Evolutionary conservation across 139 green algal species (phyloP), one percentile per base, ranked within the genome.

Genomic region (Chlamydomonas sp.): DNA sequence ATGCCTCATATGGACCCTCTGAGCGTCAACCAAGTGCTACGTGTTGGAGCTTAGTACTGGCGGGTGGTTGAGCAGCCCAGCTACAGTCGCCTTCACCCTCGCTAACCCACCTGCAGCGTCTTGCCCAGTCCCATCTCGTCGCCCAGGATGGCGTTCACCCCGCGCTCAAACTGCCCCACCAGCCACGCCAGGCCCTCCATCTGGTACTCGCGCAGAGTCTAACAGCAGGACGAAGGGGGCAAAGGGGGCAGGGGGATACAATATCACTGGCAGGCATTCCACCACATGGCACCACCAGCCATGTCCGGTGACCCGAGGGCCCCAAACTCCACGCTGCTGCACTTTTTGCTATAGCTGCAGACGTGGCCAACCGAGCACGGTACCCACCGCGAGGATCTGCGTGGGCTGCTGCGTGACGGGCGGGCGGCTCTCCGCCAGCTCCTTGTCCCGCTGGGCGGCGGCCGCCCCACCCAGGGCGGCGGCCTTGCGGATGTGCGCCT

Each of bases 91-190:
- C 31, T 49, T 49, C 31, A 49, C 31, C 31, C 31, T 49, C 58
- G 0, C 67, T 15, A 1, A 4, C 81, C 0, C 76, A 90, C 87
- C 89, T 95, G 94, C 89, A 97, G 90, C 73, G 93, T 96, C 85
- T 96, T 91, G 84, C 93, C 93, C 60, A 96, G 85, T 0, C 93
- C 92, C 93, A 99, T 99, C 91, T 99, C 97, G 88, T 99, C 97
- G 1, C 98, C 97, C 87, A 99, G 93, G 77, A 99, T 99, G 72
- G 92, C 90, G 90, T 99, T 99, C 69, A 93, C 89, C 77, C 96
- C 93, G 3, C 94, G 85, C 59, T 86, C 72, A 91, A 95, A 98
- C 72, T 93, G 94, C 84, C 92, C 93, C 64, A 97, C 74, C 83
- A 88, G 63, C 83, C 83, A 88, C n/a, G 83, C 58, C 68, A 97